A percentile compares a stretch with the other conserved stretches of the same genome.
Conservation (phyloP, 2,329 filamentous ascomycete genomes). For the Epicoccum sorghinum region DNA sequence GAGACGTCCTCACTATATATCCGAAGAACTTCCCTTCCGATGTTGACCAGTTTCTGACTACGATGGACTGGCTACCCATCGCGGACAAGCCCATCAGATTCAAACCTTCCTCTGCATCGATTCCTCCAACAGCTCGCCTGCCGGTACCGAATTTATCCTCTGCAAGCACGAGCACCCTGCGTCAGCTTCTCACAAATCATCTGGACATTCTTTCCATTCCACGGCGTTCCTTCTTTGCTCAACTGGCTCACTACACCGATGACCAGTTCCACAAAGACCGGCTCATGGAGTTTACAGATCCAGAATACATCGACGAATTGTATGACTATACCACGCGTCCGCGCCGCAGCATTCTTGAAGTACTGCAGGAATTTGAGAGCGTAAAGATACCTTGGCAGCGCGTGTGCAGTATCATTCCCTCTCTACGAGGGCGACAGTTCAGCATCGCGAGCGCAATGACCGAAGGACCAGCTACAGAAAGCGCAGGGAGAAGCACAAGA, state of each 20-base stretch:
- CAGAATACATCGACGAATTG: slow-evolving; percentile 84
- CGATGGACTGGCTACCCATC: slow-evolving; percentile 78
- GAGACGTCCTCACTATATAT: slow-evolving; percentile 80
- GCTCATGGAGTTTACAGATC: slow-evolving; percentile 80
- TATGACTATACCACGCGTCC: slow-evolving; percentile 95
- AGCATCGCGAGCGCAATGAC: slow-evolving; percentile 81
- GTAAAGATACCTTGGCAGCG: slow-evolving; percentile 81
- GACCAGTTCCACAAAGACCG: slow-evolving; percentile 78
- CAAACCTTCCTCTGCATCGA: slow-evolving; percentile 38
- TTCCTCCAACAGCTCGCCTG: slow-evolving; percentile 45
- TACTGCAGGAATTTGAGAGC: slow-evolving; percentile 85
- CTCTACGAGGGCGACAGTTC: slow-evolving; percentile 88
- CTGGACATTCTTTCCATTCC: slow-evolving; percentile 91
- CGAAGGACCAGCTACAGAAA: neutral
- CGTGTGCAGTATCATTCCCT: slow-evolving; percentile 74
- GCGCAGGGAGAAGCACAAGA: slow-evolving; percentile 45
- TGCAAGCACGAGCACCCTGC: slow-evolving; percentile 64
- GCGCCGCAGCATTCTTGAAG: slow-evolving; percentile 87
- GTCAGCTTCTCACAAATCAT: slow-evolving; percentile 78
- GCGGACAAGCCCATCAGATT: slow-evolving; percentile 74
- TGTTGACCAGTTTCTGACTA: slow-evolving; percentile 75
- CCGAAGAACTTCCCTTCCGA: slow-evolving; percentile 87
- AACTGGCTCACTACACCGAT: slow-evolving; percentile 75
- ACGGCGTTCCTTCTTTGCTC: slow-evolving; percentile 81
- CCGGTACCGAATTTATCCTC: slow-evolving; percentile 49